Evolutionary conservation across 805 yeast genomes (phyloP), one percentile per base, ranked within the genome.

Genomic region (Kuraishia ogatae): DNA sequence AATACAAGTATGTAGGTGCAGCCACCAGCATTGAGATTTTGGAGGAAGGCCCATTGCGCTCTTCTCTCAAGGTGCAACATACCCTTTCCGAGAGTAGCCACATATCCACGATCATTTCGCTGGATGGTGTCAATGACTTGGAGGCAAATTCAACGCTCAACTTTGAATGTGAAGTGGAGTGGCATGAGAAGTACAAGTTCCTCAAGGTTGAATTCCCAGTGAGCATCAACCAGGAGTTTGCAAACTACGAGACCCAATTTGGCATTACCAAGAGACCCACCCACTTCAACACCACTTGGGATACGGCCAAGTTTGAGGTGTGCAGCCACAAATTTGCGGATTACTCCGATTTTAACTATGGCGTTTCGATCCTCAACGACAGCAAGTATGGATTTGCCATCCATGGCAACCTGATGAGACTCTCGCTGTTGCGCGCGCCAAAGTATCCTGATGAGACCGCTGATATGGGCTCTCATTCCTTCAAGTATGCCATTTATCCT

Each of bases 131-230:
- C 29, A 59, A 64, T 43, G 73, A 71, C 7, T 56, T 71, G 0
- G 63, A 64, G 5, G 66, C 66, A 1, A 68, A 66, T 22, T 68
- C 81, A 5, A 66, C 71, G 62, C 62, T 85, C 43, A 80, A 76
- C 55, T 80, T 86, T 55, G 78, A 76, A 20, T 79, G 82, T 24
- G 71, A 75, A 21, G 96, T 89, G 29, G 83, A 84, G 46, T 93
- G 99, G 99, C 83, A 87, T 66, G 96, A 91, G 64, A 80, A 81
- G 29, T 87, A 90, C 71, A 84, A 89, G 68, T 94, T 93, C 70
- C 78, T 93, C 69, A 94, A 94, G 70, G 97, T 90, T 11, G 97
- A 94, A 70, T 93, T 94, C 71, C 97, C 97, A 1, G 96, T 93
- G 21, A 87, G 88, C 28, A 78, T 93, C 20, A 81, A 81, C 61